Evolutionary conservation across 305 asterid genomes (phyloP), one percentile per base, ranked within the genome.

Genomic region (Nicotiana rustica): DNA sequence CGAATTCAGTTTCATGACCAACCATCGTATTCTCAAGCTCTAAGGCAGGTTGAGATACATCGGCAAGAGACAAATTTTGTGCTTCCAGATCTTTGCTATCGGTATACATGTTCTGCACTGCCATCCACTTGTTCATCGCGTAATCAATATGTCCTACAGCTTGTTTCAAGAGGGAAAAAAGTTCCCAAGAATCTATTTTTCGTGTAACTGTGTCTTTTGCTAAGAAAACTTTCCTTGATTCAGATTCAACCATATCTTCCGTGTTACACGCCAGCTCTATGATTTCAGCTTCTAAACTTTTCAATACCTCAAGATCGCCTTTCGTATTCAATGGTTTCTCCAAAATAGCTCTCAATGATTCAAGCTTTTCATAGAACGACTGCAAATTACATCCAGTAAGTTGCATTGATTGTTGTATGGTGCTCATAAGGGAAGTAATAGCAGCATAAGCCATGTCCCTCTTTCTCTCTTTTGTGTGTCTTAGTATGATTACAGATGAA

Each of bases 1-100:
- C 65, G 36, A 75, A 55, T 75, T 75, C 8, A 13, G 19, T 38
- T 38, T 71, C 10, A 71, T 71, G 5, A 12, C 79, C 79, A 71
- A 44, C 79, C 79, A 71, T 71, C 5, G 19, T 33, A 71, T 71
- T 71, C 21, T 66, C 47, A 6, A n/a, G 3, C 21, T 66, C 73
- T 8, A 18, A 60, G 21, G 31, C 31, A 60, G 9, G 21, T 60
- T 8, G 12, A 60, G 29, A 60, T 60, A 2, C 29, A 60, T 18
- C 36, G 5, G 38, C 29, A 1, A 21, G 68, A 64, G 6, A 2
- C 35, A 64, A 25, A 4, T 4, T 12, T 25, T 25, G 36, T 64
- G 36, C 17, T 64, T 21, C 4, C 9, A 10, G 1, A 64, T 10
- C 17, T 21, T 10, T 2, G 8, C 7, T 25, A 9, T 2, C 7